Conservation (phyloP, 2,329 filamentous ascomycete species). For the Phoma sp. region DNA sequence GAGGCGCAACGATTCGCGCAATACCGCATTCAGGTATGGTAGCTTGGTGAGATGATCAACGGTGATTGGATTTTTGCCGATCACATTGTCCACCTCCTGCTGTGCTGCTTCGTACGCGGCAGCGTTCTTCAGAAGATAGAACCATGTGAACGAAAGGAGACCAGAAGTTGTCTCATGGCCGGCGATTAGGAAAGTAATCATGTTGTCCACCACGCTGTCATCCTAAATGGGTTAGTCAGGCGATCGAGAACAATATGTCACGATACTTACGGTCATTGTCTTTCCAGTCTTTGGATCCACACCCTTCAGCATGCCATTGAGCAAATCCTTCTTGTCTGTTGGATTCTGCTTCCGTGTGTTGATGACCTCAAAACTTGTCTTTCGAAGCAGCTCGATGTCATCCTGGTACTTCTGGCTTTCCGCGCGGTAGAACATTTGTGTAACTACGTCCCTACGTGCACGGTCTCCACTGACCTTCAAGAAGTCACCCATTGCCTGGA, state of each 20-base stretch:
- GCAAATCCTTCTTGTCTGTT: slow-evolving; percentile 64
- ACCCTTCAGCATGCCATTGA: slow-evolving; percentile 65
- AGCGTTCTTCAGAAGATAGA: slow-evolving; percentile 61
- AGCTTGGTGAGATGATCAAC: slow-evolving; percentile 60
- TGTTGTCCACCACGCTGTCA: slow-evolving; percentile 69
- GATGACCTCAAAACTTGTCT: slow-evolving; percentile 64
- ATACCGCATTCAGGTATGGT: slow-evolving; percentile 60
- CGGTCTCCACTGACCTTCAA: slow-evolving; percentile 45
- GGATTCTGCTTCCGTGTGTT: slow-evolving; percentile 61
- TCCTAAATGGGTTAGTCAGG: slow-evolving; percentile 45
- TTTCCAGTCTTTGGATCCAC: slow-evolving; percentile 68
- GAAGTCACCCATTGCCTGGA: slow-evolving; percentile 49
- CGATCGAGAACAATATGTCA: too few relatives aligned
- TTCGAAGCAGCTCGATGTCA: slow-evolving; percentile 61
- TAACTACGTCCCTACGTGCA: slow-evolving; percentile 37
- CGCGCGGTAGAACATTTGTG: slow-evolving; percentile 44
- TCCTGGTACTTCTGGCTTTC: slow-evolving; percentile 58
- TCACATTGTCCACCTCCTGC: slow-evolving; percentile 60
- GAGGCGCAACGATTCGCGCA: slow-evolving; percentile 63
- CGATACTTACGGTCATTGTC: slow-evolving; percentile 51
- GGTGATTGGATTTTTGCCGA: slow-evolving; percentile 55
- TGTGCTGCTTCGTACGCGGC: slow-evolving; percentile 57
- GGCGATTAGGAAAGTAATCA: slow-evolving; percentile 68
- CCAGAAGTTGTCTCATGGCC: slow-evolving; percentile 49
- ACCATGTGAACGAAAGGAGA: slow-evolving; percentile 53